phyloP scores from a whole-genome alignment of 2,329 filamentous ascomycete genomes.

The Didymella glomerata region DNA sequence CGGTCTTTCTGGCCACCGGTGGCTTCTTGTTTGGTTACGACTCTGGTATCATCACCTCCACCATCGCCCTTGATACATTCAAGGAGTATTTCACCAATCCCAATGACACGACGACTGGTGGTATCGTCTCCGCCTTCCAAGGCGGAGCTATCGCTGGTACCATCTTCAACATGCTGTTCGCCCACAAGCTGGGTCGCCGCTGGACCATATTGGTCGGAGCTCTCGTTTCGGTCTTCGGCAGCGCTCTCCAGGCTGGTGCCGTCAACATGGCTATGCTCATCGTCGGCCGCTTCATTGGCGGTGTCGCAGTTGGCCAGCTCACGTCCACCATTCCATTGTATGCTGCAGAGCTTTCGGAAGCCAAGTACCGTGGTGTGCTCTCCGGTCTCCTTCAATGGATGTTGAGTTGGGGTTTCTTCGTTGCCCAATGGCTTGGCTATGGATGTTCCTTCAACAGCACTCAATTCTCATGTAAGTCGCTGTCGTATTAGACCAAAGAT shows the following conservation, averaged over 20 bases:
- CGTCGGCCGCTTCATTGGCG: constrained; percentile 60
- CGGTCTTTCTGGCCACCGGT: constrained; percentile 32
- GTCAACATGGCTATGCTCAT: constrained; percentile 57
- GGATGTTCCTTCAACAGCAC: constrained; percentile 42
- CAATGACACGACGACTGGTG: constrained; percentile 36
- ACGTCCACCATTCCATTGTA: constrained; percentile 33
- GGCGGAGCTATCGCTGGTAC: constrained; percentile 42
- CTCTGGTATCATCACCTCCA: constrained; percentile 46
- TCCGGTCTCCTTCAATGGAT: constrained; percentile 64
- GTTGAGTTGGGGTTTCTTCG: constrained; percentile 50
- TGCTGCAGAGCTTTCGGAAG: constrained; percentile 44
- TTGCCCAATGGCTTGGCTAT: constrained; percentile 53
- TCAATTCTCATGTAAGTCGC: constrained; percentile 33
- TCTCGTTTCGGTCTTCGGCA: constrained; percentile 45
- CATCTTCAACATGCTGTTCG: constrained; percentile 28
- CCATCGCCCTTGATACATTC: constrained; percentile 42
- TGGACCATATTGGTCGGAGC: constrained; percentile 49
- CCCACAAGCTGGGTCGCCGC: constrained; percentile 27
- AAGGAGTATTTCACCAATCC: constrained; percentile 42
- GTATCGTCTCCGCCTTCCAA: constrained; percentile 51
- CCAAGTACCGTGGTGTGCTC: constrained; percentile 59
- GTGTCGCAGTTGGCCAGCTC: constrained; percentile 56
- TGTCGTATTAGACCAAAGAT: not conserved
- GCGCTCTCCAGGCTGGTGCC: constrained; percentile 50
- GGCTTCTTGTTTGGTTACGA: constrained; percentile 46